Base-by-base conservation (phyloP, 768 basidiomycete genomes). In the Dentipellis sp. region DNA sequence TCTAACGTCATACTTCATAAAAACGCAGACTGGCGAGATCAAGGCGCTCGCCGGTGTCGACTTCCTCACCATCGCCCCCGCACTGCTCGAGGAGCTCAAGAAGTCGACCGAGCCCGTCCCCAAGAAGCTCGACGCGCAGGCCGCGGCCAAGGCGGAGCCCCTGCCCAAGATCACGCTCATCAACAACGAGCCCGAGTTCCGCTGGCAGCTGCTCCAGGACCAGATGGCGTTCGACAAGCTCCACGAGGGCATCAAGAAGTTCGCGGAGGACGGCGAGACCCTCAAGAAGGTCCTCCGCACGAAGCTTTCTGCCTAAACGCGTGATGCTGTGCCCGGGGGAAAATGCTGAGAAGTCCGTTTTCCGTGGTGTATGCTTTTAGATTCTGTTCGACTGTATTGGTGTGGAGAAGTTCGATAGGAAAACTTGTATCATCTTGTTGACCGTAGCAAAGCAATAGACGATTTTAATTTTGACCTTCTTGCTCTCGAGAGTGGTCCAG, bases 191-290 rank as follows among this genome's bases (percentile, higher is more conserved):
- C 77, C 94, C 59, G 90, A 93, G 67, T 98, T 98, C 91, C 86
- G 91, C 58, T 97, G 94, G 94, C 63, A 80, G 10, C 86, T 98
- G 56, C 83, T 97, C 66, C 81, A 93, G 67, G 94, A 97, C 72
- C 74, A 79, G 68, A 97, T 97, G 94, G 94, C 95, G n/a, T 95
- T 93, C 68, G 95, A 97, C 72, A 97, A 98, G 78, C 79, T 97
- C 55, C 92, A 97, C 71, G 92, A 97, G 75, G 97, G 97, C 65
- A 97, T 99, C 78, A 86, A 84, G 77, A 97, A 95, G 74, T 99
- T 99, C 68, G 94, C 93, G 52, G 93, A 90, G 76, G 97, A 98
- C 66, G 93, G 92, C 56, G 80, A 84, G 68, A 83, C 89, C 3
- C 84, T 99, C 74, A 97, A 95, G 80, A 71, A 73, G 11, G 69